Evolutionary conservation across 2,329 filamentous ascomycete species (phyloP), one percentile per base, ranked within the genome.

Genomic region (Neobulgaria alba): DNA sequence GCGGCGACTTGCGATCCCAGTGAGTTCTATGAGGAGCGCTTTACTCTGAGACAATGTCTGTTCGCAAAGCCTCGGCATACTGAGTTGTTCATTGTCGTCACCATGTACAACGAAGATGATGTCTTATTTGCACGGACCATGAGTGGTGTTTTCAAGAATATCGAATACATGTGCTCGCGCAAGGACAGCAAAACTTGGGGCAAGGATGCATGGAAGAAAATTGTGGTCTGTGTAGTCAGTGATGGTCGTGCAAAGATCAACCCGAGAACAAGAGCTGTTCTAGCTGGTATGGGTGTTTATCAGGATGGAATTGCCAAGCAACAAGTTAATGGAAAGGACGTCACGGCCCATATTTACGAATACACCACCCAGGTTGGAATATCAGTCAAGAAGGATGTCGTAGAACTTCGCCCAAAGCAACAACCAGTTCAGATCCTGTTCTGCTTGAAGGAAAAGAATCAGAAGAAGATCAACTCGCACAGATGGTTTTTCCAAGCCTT

Each of bases 401-500:
- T 96, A 7, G 74, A 81, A 35, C 71, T 96, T 36, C 85, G 92
- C 48, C 82, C 82, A 34, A 86, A 88, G 57, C 83, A 84, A 46
- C 88, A 92, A 47, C 90, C 92, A 0, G 85, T 98, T 2, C 92
- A 98, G 67, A 83, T 98, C 69, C 77, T 98, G 3, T 98, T 98
- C 70, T 98, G 92, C 62, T 65, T 98, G 46, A 98, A 98, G 69
- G 92, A 98, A 61, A 96, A 95, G 76, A 98, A 98, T 61, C 89
- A 95, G 68, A 98, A 98, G 72, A 98, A 98, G 73, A 98, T 98
- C 75, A 98, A 98, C 62, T 96, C 92, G 0, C 92, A 98, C 63
- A 74, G 92, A 61, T 98, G 92, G 92, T 96, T 98, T 68, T 98
- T 98, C 73, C 84, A 93, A 54, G 92, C 90, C 0, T 98, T 98